A percentile compares a stretch with the other conserved stretches of the same genome.
These are phyloP conservation scores for Lipomyces oligophaga DNA, from an alignment of 805 yeast species.

Conservation along the genomic window DNA sequence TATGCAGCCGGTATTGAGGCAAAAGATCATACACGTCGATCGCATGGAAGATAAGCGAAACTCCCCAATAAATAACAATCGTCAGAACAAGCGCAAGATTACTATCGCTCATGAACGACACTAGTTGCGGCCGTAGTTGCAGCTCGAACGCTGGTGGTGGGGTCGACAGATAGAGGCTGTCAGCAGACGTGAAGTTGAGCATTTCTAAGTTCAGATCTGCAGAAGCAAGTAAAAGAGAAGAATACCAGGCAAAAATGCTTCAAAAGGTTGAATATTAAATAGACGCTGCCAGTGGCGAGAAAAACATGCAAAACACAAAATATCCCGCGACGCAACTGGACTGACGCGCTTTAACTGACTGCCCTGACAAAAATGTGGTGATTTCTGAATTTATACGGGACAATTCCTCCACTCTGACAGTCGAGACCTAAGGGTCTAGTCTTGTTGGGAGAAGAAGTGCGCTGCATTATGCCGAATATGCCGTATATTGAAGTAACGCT, in stretches of 20 bases:
- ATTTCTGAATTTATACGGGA: too few relatives aligned
- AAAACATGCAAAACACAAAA: too few relatives aligned
- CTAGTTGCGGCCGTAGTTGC: slow-evolving; percentile 37
- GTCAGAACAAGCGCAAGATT: slow-evolving; percentile 70
- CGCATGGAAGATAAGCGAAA: slow-evolving; percentile 67
- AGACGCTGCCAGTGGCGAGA: too few relatives aligned
- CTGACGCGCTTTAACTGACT: too few relatives aligned
- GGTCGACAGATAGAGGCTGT: slow-evolving; percentile 17
- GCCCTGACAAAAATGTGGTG: too few relatives aligned
- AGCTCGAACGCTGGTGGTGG: slow-evolving; percentile 27
- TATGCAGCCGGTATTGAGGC: slow-evolving; percentile 84
- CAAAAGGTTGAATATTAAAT: too few relatives aligned
- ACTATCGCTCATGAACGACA: slow-evolving; percentile 67
- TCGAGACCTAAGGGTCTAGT: too few relatives aligned
- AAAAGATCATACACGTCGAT: slow-evolving; percentile 72
- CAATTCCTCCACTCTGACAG: too few relatives aligned
- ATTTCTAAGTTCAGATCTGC: not conserved
- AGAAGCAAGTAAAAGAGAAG: not conserved
- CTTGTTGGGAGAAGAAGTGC: too few relatives aligned
- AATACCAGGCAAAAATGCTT: not conserved
- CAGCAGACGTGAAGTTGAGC: slow-evolving; percentile 10
- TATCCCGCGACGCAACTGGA: too few relatives aligned
- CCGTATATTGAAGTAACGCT: too few relatives aligned
- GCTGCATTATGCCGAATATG: too few relatives aligned
- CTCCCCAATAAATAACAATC: slow-evolving; percentile 76